Conservation (phyloP, 495 filamentous ascomycete genomes). For the Patellaria atrata region DNA sequence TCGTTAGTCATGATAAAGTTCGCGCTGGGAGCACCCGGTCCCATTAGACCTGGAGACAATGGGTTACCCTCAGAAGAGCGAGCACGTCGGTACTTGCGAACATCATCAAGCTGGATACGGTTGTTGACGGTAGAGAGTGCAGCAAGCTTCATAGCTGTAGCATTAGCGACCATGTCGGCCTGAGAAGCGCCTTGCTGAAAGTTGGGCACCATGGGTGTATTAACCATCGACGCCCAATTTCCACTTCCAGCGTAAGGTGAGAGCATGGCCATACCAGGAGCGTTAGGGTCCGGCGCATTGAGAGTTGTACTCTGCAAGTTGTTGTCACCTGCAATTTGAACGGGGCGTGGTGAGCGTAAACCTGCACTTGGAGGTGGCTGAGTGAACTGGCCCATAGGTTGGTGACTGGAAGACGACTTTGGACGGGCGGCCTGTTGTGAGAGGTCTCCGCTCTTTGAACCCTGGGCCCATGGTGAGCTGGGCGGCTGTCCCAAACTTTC, state of each 20-base stretch:
- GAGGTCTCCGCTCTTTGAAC: conserved; percentile 33
- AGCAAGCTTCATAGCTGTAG: conserved; percentile 96
- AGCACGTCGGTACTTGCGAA: conserved; percentile 80
- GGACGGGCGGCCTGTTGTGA: conserved; percentile 53
- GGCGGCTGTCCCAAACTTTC: conserved; percentile 36
- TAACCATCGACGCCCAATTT: conserved; percentile 97
- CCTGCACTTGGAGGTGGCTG: conserved; percentile 67
- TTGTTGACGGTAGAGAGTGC: conserved; percentile 97
- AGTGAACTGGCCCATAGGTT: conserved; percentile 94
- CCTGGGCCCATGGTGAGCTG: conserved; percentile 75
- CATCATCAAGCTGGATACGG: conserved; percentile 90
- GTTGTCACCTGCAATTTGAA: conserved; percentile 44
- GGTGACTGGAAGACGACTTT: conserved; percentile 74
- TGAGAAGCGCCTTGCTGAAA: conserved; percentile 55
- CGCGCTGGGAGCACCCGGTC: conserved; percentile 36
- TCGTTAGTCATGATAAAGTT: conserved; percentile 84
- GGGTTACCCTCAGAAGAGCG: conserved; percentile 73
- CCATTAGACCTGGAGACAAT: conserved; percentile 38
- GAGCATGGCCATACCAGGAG: conserved; percentile 59
- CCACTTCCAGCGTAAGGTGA: conserved; percentile 76
- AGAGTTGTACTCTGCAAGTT: conserved; percentile 75
- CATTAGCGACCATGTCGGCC: conserved; percentile 97
- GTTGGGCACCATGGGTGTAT: conserved; percentile 86
- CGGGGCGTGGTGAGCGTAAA: conserved; percentile 65
- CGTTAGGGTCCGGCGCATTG: conserved; percentile 52